phyloP scores from a whole-genome alignment of 2,329 filamentous ascomycete genomes.

The Penicillium sclerotigenum region DNA sequence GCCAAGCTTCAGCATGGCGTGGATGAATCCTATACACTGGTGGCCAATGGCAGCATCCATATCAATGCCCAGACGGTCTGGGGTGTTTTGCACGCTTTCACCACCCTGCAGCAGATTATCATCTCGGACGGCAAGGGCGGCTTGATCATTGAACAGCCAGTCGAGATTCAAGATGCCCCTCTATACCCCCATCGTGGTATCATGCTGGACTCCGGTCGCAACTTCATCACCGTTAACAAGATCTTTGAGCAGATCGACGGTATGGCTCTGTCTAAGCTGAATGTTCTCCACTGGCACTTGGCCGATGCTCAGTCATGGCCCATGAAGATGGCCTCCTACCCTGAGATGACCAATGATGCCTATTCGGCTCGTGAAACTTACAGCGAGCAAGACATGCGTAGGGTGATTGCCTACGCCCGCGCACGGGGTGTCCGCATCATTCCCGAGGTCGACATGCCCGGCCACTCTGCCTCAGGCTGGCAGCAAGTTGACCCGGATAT shows the following conservation, averaged over 20 bases:
- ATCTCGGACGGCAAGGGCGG: conserved; percentile 47
- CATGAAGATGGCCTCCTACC: conserved; percentile 49
- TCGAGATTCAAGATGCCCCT: conserved; percentile 50
- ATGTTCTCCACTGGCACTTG: conserved; percentile 58
- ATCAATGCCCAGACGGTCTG: conserved; percentile 53
- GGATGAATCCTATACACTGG: conserved; percentile 55
- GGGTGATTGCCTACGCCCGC: conserved; percentile 50
- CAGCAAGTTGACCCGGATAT: conserved; percentile 56
- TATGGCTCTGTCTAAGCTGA: conserved; percentile 56
- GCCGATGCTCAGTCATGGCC: conserved; percentile 57
- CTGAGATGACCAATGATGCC: conserved; percentile 54
- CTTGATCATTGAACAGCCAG: conserved; percentile 53
- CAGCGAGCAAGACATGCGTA: conserved; percentile 43
- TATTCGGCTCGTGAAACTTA: conserved; percentile 52
- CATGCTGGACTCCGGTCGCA: conserved; percentile 56
- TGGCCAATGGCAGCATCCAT: conserved; percentile 43
- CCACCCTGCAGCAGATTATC: conserved; percentile 56
- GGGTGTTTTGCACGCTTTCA: conserved; percentile 56
- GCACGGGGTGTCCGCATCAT: conserved; percentile 58
- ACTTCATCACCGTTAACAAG: conserved; percentile 52
- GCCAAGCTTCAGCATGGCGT: conserved; percentile 55
- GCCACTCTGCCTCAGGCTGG: conserved; percentile 56
- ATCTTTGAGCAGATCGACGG: conserved; percentile 55
- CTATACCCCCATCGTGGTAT: conserved; percentile 55
- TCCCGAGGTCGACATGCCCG: conserved; percentile 62